Evolutionary conservation across 169 alveolate genomes (phyloP).

Genomic region (Neospora caninum): DNA sequence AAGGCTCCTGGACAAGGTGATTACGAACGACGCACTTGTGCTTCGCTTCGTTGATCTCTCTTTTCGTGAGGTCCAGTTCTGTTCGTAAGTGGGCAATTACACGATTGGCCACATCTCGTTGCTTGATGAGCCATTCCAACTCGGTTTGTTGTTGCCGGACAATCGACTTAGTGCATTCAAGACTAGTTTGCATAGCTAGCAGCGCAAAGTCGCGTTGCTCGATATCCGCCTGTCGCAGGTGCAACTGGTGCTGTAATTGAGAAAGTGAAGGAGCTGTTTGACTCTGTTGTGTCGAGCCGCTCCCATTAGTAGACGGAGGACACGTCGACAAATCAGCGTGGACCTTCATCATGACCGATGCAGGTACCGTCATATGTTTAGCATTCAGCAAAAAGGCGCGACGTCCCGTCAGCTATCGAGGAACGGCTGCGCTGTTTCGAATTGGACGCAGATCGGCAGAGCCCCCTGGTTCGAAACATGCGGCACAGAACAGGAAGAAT

Average conservation of each 20-base stretch:
- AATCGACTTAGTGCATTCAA: background rate
- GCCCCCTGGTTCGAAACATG: too few relatives aligned
- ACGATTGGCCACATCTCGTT: constrained; percentile 32
- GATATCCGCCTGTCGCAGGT: constrained; percentile 28
- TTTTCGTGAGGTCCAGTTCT: background rate
- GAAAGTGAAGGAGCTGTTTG: background rate
- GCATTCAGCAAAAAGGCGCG: too few relatives aligned
- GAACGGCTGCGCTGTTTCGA: too few relatives aligned
- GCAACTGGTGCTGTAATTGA: constrained; percentile 18
- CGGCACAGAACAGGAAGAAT: too few relatives aligned
- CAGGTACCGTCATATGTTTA: too few relatives aligned
- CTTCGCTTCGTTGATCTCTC: background rate
- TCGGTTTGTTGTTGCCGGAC: background rate
- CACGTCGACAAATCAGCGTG: background rate
- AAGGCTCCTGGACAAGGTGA: background rate
- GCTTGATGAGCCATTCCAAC: constrained; percentile 12
- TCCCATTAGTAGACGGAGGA: background rate
- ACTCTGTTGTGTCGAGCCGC: background rate
- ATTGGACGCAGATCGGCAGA: too few relatives aligned
- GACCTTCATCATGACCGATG: background rate
- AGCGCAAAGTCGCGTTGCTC: constrained; percentile 43
- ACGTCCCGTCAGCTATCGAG: too few relatives aligned
- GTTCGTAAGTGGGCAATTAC: constrained; percentile 4
- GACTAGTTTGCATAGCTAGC: background rate
- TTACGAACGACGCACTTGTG: background rate